These are phyloP conservation scores for Tetracladium setigerum DNA, from an alignment of 495 filamentous ascomycete species.

Conservation along the genomic window DNA sequence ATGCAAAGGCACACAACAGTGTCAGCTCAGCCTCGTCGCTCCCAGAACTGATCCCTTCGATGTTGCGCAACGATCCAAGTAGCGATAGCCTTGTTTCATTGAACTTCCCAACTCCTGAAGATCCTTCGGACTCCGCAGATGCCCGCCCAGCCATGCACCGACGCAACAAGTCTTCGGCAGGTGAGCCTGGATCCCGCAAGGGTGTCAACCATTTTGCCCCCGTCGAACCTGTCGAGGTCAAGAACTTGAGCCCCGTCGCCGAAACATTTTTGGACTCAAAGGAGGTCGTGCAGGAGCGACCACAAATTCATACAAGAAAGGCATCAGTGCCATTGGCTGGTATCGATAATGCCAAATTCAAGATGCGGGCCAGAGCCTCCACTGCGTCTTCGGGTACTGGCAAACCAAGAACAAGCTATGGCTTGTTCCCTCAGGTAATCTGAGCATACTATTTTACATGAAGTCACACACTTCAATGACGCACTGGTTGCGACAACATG, in stretches of 20 bases:
- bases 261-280: constrained; percentile 7
- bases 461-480: background rate
- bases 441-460: constrained; percentile 2
- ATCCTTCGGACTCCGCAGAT: constrained; percentile 1
- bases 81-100: background rate
- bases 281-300: background rate
- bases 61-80: background rate
- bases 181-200: constrained; percentile 9
- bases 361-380: constrained; percentile 8
- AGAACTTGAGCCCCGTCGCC: constrained; percentile 10
- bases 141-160: constrained; percentile 3
- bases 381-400: constrained; percentile 4
- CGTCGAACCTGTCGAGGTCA: background rate
- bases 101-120: background rate
- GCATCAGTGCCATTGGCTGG: constrained; percentile 16
- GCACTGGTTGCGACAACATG: constrained; percentile 2
- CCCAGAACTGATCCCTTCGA: constrained; percentile 20
- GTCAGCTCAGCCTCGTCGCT: constrained; percentile 16
- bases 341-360: constrained; percentile 9
- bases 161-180: constrained; percentile 2
- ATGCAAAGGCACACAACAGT: constrained; percentile 11
- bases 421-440: constrained; percentile 18
- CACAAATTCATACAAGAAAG: constrained; percentile 15
- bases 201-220: constrained; percentile 11
- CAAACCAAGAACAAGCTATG: constrained; percentile 20